Evolutionary conservation across 768 basidiomycete genomes (phyloP).

Genomic region (Auricularia auricula-judae): DNA sequence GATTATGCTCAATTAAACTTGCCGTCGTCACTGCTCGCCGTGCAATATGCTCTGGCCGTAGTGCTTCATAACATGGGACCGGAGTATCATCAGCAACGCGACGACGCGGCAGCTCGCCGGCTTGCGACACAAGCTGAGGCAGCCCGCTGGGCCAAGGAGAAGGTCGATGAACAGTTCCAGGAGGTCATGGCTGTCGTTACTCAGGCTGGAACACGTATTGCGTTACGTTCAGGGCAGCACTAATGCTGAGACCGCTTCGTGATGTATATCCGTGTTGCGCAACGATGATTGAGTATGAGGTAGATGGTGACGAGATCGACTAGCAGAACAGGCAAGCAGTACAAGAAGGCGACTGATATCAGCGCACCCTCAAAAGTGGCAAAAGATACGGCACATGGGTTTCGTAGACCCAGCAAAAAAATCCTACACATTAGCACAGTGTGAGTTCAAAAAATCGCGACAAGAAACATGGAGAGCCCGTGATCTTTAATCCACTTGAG

Average conservation of each 20-base stretch:
- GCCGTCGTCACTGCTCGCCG: slow-evolving; percentile 47
- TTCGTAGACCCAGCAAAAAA: not conserved
- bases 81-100: slow-evolving; percentile 32
- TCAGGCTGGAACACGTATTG: slow-evolving; percentile 46
- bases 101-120: slow-evolving; percentile 42
- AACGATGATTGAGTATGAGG: not conserved
- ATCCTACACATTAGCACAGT: not conserved
- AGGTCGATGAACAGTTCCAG: slow-evolving; percentile 29
- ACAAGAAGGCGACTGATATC: not conserved
- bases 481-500: slow-evolving; percentile 1
- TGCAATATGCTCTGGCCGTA: slow-evolving; percentile 60
- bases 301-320: not conserved
- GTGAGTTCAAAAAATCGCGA: not conserved
- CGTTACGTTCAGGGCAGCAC: slow-evolving; percentile 11
- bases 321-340: not conserved
- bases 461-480: not conserved
- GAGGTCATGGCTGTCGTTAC: slow-evolving; percentile 48
- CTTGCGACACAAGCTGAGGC: slow-evolving; percentile 28
- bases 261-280: not conserved
- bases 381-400: too few species aligned
- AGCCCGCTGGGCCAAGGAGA: not conserved
- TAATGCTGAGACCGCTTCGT: not conserved
- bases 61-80: slow-evolving; percentile 61
- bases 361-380: too few species aligned
- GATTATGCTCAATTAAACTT: slow-evolving; percentile 55